Evolutionary conservation across 1,284 basidiomycete species (phyloP), one percentile per base, ranked within the genome.

Genomic region (Ganoderma lingzhi): DNA sequence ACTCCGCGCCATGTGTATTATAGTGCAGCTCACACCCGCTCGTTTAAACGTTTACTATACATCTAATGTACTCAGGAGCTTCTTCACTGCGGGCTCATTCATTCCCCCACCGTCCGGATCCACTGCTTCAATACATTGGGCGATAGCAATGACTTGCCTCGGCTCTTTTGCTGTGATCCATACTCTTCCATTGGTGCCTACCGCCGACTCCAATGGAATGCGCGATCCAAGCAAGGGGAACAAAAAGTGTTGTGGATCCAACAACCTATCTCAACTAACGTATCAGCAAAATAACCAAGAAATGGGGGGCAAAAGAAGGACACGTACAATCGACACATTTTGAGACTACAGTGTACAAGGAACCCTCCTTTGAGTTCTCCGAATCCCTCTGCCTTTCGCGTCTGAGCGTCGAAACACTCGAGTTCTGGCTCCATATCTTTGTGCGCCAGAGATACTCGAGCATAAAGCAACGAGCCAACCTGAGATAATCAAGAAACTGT

Each of bases 341-440:
- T 88, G 60, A 96, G 80, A 76, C 92, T 93, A 76, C 93, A 94
- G 67, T 87, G 86, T 17, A 90, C 85, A 63, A 95, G 75, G 74
- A 95, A 94, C 1, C 94, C 94, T 10, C 90, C 91, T 70, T 91
- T 93, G 32, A 96, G 85, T 75, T 95, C 94, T 2, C 94, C 95
- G 74, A 93, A 96, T 0, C 93, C 95, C 71, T 92, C 92, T 0
- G 93, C 83, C 80, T 96, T 96, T 74, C 87, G 90, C 39, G 93
- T 94, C 74, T 95, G 91, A 3, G 93, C 93, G 76, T 96, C 93
- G 76, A 95, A 94, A 78, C 94, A 96, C 77, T 95, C 93, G 5
- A 96, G 82, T 76, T 96, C 94, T 1, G 94, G 94, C 64, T 96
- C 94, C 90, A 95, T 95, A 77, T 96, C 94, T 76, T 93, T 94